Percentiles rank a stretch among this genome's conserved stretches.
These are phyloP conservation scores for Plasmodium gaboni DNA, from an alignment of 169 alveolate genomes.

Conservation along the genomic window DNA sequence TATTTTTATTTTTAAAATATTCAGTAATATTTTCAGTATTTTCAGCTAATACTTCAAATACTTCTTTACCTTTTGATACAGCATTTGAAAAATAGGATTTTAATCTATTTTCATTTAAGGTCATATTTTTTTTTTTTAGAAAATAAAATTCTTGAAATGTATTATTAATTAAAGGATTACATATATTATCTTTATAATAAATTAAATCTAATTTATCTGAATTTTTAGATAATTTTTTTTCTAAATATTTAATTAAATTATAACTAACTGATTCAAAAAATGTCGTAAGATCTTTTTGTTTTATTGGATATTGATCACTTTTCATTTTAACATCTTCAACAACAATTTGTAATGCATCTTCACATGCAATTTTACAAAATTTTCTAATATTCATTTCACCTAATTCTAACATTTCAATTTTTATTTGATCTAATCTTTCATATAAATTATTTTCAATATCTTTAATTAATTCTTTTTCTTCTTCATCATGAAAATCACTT, in stretches of 20 bases:
- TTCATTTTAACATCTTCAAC: conserved; percentile 74
- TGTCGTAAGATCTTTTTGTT: conserved; percentile 53
- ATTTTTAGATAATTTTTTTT: conserved; percentile 72
- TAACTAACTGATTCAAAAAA: conserved; percentile 77
- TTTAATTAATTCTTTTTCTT: conserved; percentile 71
- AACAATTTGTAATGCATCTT: conserved; percentile 76
- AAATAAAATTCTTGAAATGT: conserved; percentile 74
- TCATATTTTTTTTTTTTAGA: conserved; percentile 69
- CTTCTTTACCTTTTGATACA: conserved; percentile 70
- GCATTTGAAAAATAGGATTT: conserved; percentile 63
- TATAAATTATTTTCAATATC: conserved; percentile 73
- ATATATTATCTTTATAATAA: conserved; percentile 70
- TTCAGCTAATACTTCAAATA: conserved; percentile 66
- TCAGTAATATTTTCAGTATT: conserved; percentile 74
- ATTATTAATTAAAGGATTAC: conserved; percentile 72
- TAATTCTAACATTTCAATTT: conserved; percentile 66
- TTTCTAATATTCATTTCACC: conserved; percentile 70
- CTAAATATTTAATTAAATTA: conserved; percentile 69
- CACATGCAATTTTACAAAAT: conserved; percentile 78
- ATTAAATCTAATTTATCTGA: conserved; percentile 62
- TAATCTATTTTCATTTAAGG: conserved; percentile 58
- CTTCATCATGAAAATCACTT: conserved; percentile 76
- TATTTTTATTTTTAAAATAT: conserved; percentile 71
- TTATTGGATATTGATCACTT: conserved; percentile 76
- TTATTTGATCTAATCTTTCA: conserved; percentile 72